Base-by-base conservation (phyloP, 2,329 filamentous ascomycete genomes). In the Bipolaris cookei region DNA sequence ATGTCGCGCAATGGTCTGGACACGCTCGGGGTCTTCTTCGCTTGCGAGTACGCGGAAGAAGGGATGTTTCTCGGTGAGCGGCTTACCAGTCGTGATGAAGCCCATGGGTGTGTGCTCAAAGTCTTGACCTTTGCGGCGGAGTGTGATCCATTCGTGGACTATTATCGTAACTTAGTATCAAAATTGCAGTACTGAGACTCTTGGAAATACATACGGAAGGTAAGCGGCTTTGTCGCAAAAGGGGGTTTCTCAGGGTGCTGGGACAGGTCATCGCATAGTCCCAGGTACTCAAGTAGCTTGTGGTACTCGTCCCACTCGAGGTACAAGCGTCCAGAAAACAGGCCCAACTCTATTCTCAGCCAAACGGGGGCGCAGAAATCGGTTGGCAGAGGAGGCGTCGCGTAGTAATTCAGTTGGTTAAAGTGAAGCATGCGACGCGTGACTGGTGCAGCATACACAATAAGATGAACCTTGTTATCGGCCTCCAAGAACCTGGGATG, bases 251-350 rank as follows among this genome's bases (percentile, higher is more conserved):
- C 20, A 3, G 32, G 56, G 47, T 32, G 55, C 37, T 51, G 45
- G 10, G 21, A 46, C 23, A 59, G 35, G 3, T 62, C 43, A 10
- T 54, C 21, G 3, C 38, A 16, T 11, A 70, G 20, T 7, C 69
- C 70, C 5, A 76, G 58, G 50, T 72, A 77, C 13, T 51, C 48
- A 10, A 65, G 47, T 5, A 77, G 34, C 3, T 57, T 63, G 6
- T 60, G 43, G 41, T 75, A 73, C 47, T 88, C 84, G 0, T 73
- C 58, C 65, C 76, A 84, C 0, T 81, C 77, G 53, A 88, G 82
- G 63, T 90, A 89, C 0, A 90, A 76, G 0, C 86, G 78, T 0
- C 87, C 88, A 0, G 84, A 78, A 44, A 88, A 78, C 4, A 90
- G 77, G 0, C 87, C 87, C 0, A 90, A 66, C 62, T 90, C 84